phyloP scores from a whole-genome alignment of 805 yeast species.

The Pichia membranifaciens region DNA sequence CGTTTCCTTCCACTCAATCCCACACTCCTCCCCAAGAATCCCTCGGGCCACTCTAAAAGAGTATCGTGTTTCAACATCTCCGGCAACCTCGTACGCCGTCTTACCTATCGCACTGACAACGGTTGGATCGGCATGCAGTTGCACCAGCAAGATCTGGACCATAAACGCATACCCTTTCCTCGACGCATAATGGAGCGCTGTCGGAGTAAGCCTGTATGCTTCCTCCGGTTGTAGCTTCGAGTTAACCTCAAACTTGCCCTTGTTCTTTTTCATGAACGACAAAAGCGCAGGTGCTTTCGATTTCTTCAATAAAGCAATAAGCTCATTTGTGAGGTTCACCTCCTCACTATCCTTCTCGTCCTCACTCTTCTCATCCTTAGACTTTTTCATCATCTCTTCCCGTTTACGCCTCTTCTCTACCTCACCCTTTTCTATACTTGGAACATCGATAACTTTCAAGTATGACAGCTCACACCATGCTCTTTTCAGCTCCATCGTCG shows the following conservation, averaged over 20 bases:
- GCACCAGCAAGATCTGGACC: constrained; percentile 55
- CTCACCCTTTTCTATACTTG: constrained; percentile 36
- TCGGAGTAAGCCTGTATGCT: constrained; percentile 55
- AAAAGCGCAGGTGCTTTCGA: constrained; percentile 73
- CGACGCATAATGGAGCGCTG: constrained; percentile 74
- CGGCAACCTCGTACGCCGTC: constrained; percentile 64
- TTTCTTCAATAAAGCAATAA: constrained; percentile 56
- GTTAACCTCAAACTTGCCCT: constrained; percentile 39
- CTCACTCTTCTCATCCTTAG: constrained; percentile 18
- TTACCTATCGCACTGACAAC: constrained; percentile 46
- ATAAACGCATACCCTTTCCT: constrained; percentile 60
- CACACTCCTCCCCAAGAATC: constrained; percentile 59
- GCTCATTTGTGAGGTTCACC: constrained; percentile 45
- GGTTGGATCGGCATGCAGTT: constrained; percentile 67
- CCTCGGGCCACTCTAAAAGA: constrained; percentile 65
- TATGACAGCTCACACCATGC: constrained; percentile 80
- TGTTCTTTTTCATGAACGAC: constrained; percentile 53
- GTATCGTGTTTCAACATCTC: constrained; percentile 38
- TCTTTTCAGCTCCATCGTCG: constrained; percentile 67
- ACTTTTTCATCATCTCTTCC: constrained; percentile 26
- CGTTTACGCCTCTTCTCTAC: constrained; percentile 28
- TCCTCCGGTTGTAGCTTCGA: constrained; percentile 50
- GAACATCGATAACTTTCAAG: constrained; percentile 48
- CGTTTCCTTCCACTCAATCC: constrained; percentile 36
- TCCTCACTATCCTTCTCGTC: constrained; percentile 32